phyloP scores from a whole-genome alignment of 306 rosid species.

The Trifolium repens region DNA sequence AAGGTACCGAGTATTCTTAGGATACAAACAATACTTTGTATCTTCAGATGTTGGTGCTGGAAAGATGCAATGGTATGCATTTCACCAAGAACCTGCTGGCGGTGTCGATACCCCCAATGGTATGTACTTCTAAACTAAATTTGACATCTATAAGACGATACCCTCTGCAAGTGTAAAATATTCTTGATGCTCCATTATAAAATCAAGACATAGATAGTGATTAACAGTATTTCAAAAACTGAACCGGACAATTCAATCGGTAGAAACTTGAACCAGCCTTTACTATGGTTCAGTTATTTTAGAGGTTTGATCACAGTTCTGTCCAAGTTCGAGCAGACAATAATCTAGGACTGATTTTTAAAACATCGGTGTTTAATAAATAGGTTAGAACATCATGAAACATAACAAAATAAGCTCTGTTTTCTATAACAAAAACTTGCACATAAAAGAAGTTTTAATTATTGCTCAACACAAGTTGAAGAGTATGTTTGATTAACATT shows the following conservation, averaged over 20 bases:
- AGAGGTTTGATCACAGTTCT: background rate
- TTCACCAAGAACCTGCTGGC: conserved; percentile 81
- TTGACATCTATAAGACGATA: conserved; percentile 21
- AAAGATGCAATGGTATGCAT: conserved; percentile 99
- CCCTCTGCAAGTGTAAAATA: background rate
- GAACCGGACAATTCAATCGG: background rate
- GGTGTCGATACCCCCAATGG: conserved; percentile 73
- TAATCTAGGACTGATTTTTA: background rate
- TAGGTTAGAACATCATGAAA: background rate
- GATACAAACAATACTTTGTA: conserved; percentile 98
- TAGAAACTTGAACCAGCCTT: background rate
- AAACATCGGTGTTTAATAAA: background rate
- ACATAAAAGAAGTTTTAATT: background rate
- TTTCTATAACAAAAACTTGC: background rate
- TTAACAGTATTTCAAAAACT: background rate
- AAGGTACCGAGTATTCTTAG: conserved; percentile 98
- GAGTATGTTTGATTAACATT: background rate
- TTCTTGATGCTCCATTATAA: background rate
- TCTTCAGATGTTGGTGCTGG: conserved; percentile 97
- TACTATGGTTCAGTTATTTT: background rate
- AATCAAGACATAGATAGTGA: background rate
- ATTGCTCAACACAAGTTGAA: background rate
- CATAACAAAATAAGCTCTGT: background rate
- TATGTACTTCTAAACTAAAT: conserved; percentile 44
- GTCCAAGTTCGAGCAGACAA: background rate